Conservation (phyloP, 1,284 basidiomycete genomes). For the Tausonia pullulans region DNA sequence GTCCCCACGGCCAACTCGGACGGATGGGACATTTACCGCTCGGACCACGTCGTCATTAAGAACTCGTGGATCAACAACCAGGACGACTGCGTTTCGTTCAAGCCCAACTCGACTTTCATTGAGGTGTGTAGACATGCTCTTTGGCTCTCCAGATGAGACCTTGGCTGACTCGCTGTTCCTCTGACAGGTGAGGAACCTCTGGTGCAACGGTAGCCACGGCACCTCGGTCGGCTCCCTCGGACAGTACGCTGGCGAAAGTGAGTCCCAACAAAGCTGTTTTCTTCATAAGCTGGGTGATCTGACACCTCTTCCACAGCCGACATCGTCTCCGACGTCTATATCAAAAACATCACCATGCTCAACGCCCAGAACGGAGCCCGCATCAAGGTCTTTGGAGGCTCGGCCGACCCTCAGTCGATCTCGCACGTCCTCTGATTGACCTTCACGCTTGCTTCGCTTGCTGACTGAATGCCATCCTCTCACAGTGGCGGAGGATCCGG, state of each 20-base stretch:
- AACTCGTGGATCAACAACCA: conserved; percentile 25
- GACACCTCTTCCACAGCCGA: conserved; percentile 37
- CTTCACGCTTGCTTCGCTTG: background rate
- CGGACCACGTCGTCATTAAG: conserved; percentile 23
- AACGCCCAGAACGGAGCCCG: conserved; percentile 52
- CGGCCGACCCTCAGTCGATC: conserved; percentile 23
- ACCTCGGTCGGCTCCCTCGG: conserved; percentile 52
- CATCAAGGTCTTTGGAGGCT: conserved; percentile 56
- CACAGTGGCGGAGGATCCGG: conserved; percentile 48
- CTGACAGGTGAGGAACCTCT: conserved; percentile 40
- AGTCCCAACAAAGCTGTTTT: background rate
- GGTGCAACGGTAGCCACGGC: conserved; percentile 51
- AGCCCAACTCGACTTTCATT: conserved; percentile 53
- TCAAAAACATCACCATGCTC: conserved; percentile 47
- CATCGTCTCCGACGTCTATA: conserved; percentile 54
- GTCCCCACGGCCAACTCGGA: conserved; percentile 42
- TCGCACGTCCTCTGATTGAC: conserved; percentile 20
- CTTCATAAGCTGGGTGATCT: background rate
- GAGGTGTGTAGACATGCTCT: too few relatives aligned
- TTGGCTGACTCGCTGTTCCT: too few relatives aligned
- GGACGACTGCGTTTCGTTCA: conserved; percentile 52
- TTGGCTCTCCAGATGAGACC: too few relatives aligned
- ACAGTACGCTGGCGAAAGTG: conserved; percentile 42
- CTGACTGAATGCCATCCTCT: background rate
- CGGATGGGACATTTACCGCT: conserved; percentile 53